Base-by-base conservation (phyloP, 116 monocot species). In the Posidonia oceanica region DNA sequence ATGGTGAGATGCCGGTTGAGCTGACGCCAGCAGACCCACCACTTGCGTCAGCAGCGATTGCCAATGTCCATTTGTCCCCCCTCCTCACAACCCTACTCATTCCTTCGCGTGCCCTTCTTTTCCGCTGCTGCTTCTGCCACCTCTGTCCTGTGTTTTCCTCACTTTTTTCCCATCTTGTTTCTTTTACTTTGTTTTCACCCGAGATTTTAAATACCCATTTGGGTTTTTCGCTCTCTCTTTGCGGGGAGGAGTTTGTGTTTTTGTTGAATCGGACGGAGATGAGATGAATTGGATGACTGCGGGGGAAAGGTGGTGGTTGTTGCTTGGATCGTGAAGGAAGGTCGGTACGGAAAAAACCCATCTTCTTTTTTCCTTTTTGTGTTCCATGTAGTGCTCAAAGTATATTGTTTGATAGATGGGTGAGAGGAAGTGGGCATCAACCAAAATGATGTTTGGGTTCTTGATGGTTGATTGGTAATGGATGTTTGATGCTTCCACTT, bases 61-160 rank as follows among this genome's bases (percentile, higher is more conserved):
- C 3, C 55, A 39, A 17, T 44, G 21, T 36, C 59, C 40, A 7
- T 38, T 16, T 23, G 20, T 18, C 41, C 59, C 7, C 75, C 15
- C 22, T 56, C 67, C 17, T 14, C 29, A 39, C 74, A 23, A 37
- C 18, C 13, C 16, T n/a, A 36, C 75, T 37, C 17, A 13, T 68
- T 18, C 36, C 39, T 64, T 65, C 36, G 73, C 73, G 73, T 73
- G 73, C 63, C 64, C 73, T 64, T 39, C 73, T 73, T 73, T 73
- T 55, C 63, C 66, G 74, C 74, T 55, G 54, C 62, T 52, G 62
- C 18, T 39, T 59, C 60, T 39, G 41, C n/a, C 23, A 21, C 60
- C 18, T 11, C 52, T 48, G 16, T 53, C 69, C 69, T 13, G 40
- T 51, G 20, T 29, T 20, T 75, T 52, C 48, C 42, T 37, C 40